Conservation (phyloP, 2,329 filamentous ascomycete genomes). For the Sporothrix globosa region DNA sequence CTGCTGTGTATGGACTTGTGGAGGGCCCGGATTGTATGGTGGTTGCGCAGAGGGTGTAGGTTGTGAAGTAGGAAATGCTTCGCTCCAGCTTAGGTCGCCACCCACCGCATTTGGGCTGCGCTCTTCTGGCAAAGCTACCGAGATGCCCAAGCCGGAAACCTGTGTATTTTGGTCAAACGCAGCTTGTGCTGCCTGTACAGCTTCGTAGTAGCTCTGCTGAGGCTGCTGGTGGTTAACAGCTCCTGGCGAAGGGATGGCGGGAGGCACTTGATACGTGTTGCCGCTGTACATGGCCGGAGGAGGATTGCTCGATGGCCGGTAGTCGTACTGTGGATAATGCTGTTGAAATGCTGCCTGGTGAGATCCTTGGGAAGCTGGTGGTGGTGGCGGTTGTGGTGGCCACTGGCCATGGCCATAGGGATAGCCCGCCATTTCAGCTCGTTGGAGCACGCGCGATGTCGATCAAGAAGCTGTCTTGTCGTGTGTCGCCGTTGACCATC, state of each 20-base stretch:
- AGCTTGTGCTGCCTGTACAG: conserved; percentile 43
- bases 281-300: conserved; percentile 21
- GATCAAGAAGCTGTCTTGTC: conserved; percentile 23
- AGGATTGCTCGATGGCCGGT: conserved; percentile 32
- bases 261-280: conserved; percentile 22
- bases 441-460: not conserved
- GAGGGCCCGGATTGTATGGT: not conserved
- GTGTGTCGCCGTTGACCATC: not conserved
- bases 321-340: conserved; percentile 36
- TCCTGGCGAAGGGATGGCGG: not conserved
- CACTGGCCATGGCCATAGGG: conserved; percentile 44
- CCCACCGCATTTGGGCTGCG: conserved; percentile 31
- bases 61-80: conserved; percentile 27
- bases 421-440: conserved; percentile 47
- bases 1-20: not conserved
- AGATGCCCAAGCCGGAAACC: conserved; percentile 48
- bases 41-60: not conserved
- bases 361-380: not conserved
- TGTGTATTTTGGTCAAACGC: conserved; percentile 47
- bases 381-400: conserved; percentile 30
- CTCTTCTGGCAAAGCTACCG: conserved; percentile 34
- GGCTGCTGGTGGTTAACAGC: conserved; percentile 7
- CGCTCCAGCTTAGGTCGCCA: conserved; percentile 33
- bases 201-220: conserved; percentile 39
- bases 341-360: not conserved